Percentiles rank a stretch among this genome's conserved stretches.
These are phyloP conservation scores for Candida peoriensis DNA, from an alignment of 805 yeast species.

Conservation along the genomic window DNA sequence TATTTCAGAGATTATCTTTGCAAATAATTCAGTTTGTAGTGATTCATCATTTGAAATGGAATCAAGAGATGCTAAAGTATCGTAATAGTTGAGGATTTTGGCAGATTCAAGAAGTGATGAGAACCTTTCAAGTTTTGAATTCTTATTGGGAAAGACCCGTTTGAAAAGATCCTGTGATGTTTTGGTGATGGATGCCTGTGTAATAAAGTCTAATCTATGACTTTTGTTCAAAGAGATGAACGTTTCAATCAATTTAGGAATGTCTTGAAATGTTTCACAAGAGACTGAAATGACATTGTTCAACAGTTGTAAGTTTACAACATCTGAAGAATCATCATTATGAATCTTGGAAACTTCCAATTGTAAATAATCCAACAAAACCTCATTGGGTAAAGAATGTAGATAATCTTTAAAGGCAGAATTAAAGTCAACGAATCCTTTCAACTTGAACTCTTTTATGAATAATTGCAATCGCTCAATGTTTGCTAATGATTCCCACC, in stretches of 20 bases:
- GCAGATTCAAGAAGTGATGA: not conserved
- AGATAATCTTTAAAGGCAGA: not conserved
- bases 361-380: not conserved
- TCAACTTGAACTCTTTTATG: not conserved
- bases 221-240: not conserved
- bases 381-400: not conserved
- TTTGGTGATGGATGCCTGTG: no score
- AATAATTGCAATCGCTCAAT: not conserved
- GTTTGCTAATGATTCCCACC: not conserved
- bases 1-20: not conserved
- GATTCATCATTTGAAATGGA: not conserved
- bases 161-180: not conserved
- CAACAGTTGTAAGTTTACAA: not conserved
- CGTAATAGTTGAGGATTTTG: not conserved
- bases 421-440: not conserved
- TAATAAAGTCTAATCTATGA: not conserved
- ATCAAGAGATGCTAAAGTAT: not conserved
- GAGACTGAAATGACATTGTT: not conserved
- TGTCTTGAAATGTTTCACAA: not conserved
- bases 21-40: not conserved
- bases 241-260: not conserved
- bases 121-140: not conserved
- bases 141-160: not conserved
- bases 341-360: no score
- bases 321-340: not conserved